Percentiles rank a stretch among this genome's conserved stretches.
phyloP scores from a whole-genome alignment of 257 asterid genomes.

The Leptodermis oblonga region DNA sequence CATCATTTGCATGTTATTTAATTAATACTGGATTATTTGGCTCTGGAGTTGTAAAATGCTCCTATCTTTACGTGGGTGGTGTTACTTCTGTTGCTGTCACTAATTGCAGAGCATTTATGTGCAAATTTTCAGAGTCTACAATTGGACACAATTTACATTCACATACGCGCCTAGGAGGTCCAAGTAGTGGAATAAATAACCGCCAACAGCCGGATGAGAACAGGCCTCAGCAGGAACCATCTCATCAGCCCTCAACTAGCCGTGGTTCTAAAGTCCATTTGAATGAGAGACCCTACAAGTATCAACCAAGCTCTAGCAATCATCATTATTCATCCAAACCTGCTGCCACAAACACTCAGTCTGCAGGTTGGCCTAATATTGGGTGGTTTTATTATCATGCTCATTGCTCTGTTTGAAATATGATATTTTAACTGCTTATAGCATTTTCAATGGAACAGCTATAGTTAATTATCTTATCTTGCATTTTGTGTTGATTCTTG shows the following conservation, averaged over 20 bases:
- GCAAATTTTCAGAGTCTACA: constrained; percentile 5
- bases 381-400: background rate
- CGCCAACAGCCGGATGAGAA: constrained; percentile 1
- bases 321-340: constrained; percentile 4
- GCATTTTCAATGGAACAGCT: background rate
- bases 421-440: constrained; percentile 2
- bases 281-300: constrained; percentile 1
- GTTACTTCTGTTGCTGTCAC: constrained; percentile 4
- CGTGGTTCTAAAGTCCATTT: constrained; percentile 1
- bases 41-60: background rate
- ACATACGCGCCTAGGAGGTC: background rate
- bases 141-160: background rate
- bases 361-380: constrained; percentile 8
- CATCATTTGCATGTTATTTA: background rate
- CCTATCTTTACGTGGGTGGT: background rate
- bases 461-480: background rate
- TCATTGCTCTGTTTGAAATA: background rate
- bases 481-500: background rate
- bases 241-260: constrained; percentile 5
- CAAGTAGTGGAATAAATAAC: background rate
- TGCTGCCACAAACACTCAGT: background rate
- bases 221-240: constrained; percentile 1
- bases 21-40: background rate
- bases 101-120: background rate
- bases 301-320: constrained; percentile 4